Base-by-base conservation (phyloP, 495 filamentous ascomycete species). In the Beverwykella pulmonaria region DNA sequence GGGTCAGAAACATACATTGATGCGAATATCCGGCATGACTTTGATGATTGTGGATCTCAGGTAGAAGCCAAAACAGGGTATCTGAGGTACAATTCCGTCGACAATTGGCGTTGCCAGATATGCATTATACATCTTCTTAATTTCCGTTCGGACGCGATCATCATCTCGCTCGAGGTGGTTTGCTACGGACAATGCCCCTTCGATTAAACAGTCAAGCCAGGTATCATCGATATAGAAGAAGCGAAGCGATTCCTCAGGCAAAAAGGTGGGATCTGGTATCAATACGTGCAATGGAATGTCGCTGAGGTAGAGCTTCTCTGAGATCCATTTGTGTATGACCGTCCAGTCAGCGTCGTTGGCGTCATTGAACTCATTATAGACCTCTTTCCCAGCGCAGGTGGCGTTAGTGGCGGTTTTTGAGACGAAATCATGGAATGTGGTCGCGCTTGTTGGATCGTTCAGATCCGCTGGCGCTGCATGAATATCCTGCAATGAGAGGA, bases 211-310 rank as follows among this genome's bases (percentile, higher is more conserved):
- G 52, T 81, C 76, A 1, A 78, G 32, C 82, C 82, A 84, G 49
- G 71, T 70, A 0, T 56, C 17, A 36, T 85, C 82, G 26, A 84
- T 75, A 41, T 73, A 57, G 68, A 84, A 85, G 71, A 81, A 79
- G 0, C 82, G 79, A 0, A 85, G 56, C 6, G 59, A 25, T 30
- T 70, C 62, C 7, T 7, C 12, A 8, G 77, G 79, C 1, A 84
- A 65, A 27, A 74, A 67, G 2, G 59, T 71, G 0, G 76, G 77
- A 48, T 83, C 67, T 1, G 29, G 41, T 23, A 69, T 23, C 1
- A 65, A 26, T 30, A 17, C 4, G 27, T 69, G 60, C 0, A 49
- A 30, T 12, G 67, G 67, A 34, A 69, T 53, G 26, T 36, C 26
- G 6, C 32, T 3, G 7, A 65, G 60, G 29, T 34, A 65, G 6